Base-by-base conservation (phyloP, 177 flowering plant species). In the Vitis hybrid region DNA sequence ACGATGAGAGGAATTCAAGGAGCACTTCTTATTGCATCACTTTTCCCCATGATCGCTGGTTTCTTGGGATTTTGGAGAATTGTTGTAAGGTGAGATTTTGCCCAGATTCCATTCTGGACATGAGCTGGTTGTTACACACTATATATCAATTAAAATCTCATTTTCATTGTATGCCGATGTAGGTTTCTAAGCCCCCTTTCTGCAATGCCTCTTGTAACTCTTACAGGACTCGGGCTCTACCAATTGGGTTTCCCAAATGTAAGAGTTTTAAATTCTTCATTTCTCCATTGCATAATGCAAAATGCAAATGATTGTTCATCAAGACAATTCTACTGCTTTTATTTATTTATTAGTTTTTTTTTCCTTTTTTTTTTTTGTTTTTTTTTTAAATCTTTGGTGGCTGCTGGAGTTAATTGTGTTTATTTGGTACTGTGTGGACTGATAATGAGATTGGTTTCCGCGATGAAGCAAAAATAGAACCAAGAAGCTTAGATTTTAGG, bases 171-270 rank as follows among this genome's bases (percentile, higher is more conserved):
- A 1, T 50, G 67, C 5, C 66, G 70, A 57, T 77, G 71, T 61
- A 92, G 97, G 82, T 84, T 79, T 73, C 70, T 94, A 65, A 86
- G 89, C 77, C 98, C 98, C 60, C 90, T 94, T 49, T 72, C 94
- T 64, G 92, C 89, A 1, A 86, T 79, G 76, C 94, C 97, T 55
- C 76, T 90, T 57, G 87, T 94, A 12, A 77, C 87, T 76, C 89
- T 94, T 57, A 82, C 87, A 64, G 98, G 94, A 20, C 84, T 94
- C 14, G 93, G 97, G 50, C 86, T 94, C 61, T 87, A 81, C 73
- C 75, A 65, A 6, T 75, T 66, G 59, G 98, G 94, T 19, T 89
- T 94, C 70, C 98, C 98, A 8, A 80, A 71, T 51, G 98, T 91
- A 82, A 80, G 86, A 68, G 51, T 61, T 70, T 29, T 51, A 14